These are phyloP conservation scores for Penicillium olsonii DNA, from an alignment of 2,329 filamentous ascomycete species.

Conservation along the genomic window DNA sequence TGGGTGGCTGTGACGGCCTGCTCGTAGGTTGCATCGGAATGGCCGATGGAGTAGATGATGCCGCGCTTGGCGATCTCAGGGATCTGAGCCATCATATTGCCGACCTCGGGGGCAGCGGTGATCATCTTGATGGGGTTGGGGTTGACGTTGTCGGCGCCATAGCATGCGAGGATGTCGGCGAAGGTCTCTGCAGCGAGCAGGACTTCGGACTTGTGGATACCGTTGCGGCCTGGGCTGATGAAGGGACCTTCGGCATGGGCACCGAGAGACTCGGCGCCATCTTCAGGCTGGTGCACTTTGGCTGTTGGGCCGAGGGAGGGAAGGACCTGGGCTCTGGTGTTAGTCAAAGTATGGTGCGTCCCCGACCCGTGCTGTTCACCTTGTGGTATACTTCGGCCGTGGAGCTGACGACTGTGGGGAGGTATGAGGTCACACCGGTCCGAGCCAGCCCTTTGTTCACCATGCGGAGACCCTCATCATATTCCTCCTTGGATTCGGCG, in stretches of 20 bases:
- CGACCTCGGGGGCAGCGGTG: slow-evolving; percentile 81
- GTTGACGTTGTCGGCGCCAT: slow-evolving; percentile 69
- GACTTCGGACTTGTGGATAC: slow-evolving; percentile 76
- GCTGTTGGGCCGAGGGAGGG: slow-evolving; percentile 77
- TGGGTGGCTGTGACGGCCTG: slow-evolving; percentile 70
- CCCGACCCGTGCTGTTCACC: slow-evolving; percentile 43
- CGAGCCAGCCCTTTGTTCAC: slow-evolving; percentile 71
- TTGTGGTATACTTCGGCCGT: slow-evolving; percentile 78
- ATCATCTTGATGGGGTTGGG: slow-evolving; percentile 67
- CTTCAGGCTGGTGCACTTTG: slow-evolving; percentile 55
- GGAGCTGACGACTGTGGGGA: slow-evolving; percentile 78
- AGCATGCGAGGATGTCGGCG: slow-evolving; percentile 53
- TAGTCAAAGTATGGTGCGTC: not conserved
- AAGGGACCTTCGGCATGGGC: slow-evolving; percentile 93
- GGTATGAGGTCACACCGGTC: slow-evolving; percentile 84
- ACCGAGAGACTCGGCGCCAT: slow-evolving; percentile 83
- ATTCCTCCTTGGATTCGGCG: slow-evolving; percentile 64
- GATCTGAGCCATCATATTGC: slow-evolving; percentile 69
- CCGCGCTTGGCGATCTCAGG: slow-evolving; percentile 63
- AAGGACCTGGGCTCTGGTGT: slow-evolving; percentile 51
- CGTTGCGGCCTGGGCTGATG: slow-evolving; percentile 78
- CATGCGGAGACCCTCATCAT: slow-evolving; percentile 69
- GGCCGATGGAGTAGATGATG: slow-evolving; percentile 79
- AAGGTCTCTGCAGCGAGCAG: slow-evolving; percentile 66
- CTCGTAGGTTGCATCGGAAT: slow-evolving; percentile 85